Percentiles rank a stretch among this genome's conserved stretches.
These are phyloP conservation scores for Hymenoscyphus infarciens DNA, from an alignment of 2,329 filamentous ascomycete species.

Conservation along the genomic window DNA sequence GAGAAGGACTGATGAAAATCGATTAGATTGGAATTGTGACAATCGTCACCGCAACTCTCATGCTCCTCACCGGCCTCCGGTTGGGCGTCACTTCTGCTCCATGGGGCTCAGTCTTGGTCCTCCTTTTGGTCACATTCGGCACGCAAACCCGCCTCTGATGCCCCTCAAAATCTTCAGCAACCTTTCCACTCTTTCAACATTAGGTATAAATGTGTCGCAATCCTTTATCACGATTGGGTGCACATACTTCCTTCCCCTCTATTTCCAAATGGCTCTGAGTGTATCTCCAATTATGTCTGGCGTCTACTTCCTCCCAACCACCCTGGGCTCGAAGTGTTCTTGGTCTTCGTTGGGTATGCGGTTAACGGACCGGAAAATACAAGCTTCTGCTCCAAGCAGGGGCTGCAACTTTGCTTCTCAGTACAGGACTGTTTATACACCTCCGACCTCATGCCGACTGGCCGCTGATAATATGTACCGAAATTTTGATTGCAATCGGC, in stretches of 20 bases:
- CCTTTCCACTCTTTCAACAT: too few relatives aligned
- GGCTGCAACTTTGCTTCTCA: too few relatives aligned
- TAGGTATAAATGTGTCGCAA: neutral
- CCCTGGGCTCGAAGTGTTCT: neutral
- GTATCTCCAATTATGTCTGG: neutral
- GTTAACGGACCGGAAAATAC: neutral
- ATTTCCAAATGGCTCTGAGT: neutral
- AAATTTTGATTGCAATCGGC: slow-evolving; percentile 49
- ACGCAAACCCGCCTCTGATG: neutral
- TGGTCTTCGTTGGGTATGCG: neutral
- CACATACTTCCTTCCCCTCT: neutral
- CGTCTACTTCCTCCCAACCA: slow-evolving; percentile 1
- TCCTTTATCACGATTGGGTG: neutral
- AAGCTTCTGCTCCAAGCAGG: neutral
- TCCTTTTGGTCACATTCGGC: too few relatives aligned
- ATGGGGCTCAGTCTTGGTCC: too few relatives aligned
- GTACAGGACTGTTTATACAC: neutral
- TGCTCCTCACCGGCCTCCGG: too few relatives aligned
- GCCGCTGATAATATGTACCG: slow-evolving; percentile 43
- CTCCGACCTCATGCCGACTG: neutral
- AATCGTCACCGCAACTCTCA: too few relatives aligned
- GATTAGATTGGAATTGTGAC: too few relatives aligned
- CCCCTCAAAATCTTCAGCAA: too few relatives aligned
- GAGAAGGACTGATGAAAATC: too few relatives aligned
- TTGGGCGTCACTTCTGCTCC: too few relatives aligned